Evolutionary conservation across 305 asterid genomes (phyloP).

Genomic region (Withania somnifera): DNA sequence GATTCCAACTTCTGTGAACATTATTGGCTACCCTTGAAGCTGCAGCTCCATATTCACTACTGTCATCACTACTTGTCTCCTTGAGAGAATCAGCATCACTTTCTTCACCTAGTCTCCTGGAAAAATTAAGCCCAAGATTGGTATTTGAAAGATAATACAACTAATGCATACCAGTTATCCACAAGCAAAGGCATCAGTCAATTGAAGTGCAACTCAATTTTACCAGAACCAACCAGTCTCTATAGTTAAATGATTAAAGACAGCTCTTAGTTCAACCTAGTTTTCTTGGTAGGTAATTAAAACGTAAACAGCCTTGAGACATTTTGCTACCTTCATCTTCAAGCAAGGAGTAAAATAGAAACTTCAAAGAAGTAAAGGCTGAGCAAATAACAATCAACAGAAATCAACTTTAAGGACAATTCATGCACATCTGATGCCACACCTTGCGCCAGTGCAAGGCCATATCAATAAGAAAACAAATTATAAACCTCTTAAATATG

Average conservation of each 20-base stretch:
- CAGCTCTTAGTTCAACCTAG: neutral
- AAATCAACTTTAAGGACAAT: neutral
- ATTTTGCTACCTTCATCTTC: neutral
- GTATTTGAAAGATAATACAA: neutral
- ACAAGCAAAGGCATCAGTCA: neutral
- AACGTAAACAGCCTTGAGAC: neutral
- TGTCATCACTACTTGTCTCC: constrained; percentile 62
- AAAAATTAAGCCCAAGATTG: constrained; percentile 5
- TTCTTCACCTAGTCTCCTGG: constrained; percentile 72
- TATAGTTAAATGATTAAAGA: neutral
- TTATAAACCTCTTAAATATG: neutral
- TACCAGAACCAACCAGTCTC: neutral
- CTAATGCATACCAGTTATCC: neutral
- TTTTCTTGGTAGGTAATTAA: neutral
- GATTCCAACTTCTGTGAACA: constrained; percentile 31
- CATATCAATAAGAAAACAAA: neutral
- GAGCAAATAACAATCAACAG: neutral
- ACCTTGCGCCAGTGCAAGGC: neutral
- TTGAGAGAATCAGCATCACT: constrained; percentile 73
- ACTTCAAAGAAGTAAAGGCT: neutral
- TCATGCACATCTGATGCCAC: neutral
- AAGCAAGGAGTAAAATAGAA: neutral
- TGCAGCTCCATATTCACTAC: constrained; percentile 41
- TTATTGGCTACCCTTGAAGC: constrained; percentile 20
- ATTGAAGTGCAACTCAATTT: neutral